phyloP scores from a whole-genome alignment of 2,329 filamentous ascomycete genomes.

The Aspergillus sp. region DNA sequence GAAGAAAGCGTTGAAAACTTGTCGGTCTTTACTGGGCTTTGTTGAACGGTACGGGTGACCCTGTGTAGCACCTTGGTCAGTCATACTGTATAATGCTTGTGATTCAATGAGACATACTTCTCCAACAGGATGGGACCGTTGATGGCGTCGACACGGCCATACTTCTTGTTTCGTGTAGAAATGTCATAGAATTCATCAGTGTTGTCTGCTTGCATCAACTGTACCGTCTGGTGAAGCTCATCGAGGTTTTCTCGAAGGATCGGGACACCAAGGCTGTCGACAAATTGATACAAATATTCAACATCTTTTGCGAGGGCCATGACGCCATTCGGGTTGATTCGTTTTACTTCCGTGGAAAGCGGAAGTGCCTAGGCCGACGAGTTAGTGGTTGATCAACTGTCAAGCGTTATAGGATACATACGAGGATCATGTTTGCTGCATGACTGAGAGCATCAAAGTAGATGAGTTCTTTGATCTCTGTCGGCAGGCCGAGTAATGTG shows the following conservation, averaged over 20 bases:
- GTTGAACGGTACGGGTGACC: constrained; percentile 60
- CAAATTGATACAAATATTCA: constrained; percentile 78
- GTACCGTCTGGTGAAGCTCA: constrained; percentile 88
- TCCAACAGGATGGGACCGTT: constrained; percentile 88
- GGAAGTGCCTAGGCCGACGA: constrained; percentile 62
- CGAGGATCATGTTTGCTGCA: constrained; percentile 80
- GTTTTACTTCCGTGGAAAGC: constrained; percentile 73
- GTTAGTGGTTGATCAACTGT: constrained; percentile 11
- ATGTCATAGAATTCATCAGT: constrained; percentile 98
- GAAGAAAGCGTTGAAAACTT: constrained; percentile 73
- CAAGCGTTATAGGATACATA: constrained; percentile 38
- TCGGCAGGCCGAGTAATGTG: constrained; percentile 86
- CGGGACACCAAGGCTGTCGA: constrained; percentile 81
- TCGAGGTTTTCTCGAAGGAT: constrained; percentile 87
- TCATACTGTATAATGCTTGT: background rate
- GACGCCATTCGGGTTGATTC: constrained; percentile 85
- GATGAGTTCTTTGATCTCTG: constrained; percentile 94
- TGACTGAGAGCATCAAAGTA: constrained; percentile 96
- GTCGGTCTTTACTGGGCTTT: constrained; percentile 58
- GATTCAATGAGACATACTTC: constrained; percentile 61
- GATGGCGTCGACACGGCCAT: constrained; percentile 85
- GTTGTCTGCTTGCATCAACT: constrained; percentile 80
- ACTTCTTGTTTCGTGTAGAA: constrained; percentile 85
- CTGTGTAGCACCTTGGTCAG: constrained; percentile 40
- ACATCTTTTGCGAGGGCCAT: constrained; percentile 79